Percentiles rank a stretch among this genome's conserved stretches.
Evolutionary conservation across 169 alveolate species (phyloP).

Genomic region (Fabrea salina): DNA sequence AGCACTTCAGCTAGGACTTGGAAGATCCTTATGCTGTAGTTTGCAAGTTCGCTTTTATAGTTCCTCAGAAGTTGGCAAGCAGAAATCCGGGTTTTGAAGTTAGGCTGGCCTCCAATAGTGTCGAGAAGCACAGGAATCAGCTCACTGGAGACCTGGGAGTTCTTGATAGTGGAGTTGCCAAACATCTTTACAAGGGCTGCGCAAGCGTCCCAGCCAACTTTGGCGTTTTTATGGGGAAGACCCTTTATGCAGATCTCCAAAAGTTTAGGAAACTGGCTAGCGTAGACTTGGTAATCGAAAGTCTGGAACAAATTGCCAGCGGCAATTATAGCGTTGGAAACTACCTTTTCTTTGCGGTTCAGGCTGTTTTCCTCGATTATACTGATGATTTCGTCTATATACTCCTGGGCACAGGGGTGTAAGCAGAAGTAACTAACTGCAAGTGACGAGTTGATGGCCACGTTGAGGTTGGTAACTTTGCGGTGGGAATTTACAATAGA

Average conservation of each 20-base stretch:
- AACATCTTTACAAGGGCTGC: not conserved
- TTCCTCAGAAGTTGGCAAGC: not conserved
- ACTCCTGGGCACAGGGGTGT: not conserved
- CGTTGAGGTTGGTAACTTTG: not conserved
- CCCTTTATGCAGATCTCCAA: not conserved
- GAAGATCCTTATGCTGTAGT: not conserved
- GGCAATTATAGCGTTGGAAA: not conserved
- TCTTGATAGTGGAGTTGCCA: not conserved
- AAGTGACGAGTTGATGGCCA: not conserved
- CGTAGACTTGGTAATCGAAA: not conserved
- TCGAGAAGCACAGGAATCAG: not conserved
- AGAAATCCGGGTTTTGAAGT: not conserved
- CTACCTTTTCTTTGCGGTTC: not conserved
- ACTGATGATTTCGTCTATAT: not conserved
- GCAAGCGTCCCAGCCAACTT: conserved; percentile 15
- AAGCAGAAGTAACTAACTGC: not conserved
- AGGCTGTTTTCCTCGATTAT: conserved; percentile 5
- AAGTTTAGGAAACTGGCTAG: not conserved
- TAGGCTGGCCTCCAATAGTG: not conserved
- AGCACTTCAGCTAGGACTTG: not conserved
- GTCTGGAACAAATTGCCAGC: not conserved
- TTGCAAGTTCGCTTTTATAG: not conserved
- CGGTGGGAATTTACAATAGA: not conserved
- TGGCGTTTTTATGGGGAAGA: conserved; percentile 5
- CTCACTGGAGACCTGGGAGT: not conserved